Percentiles rank a stretch among this genome's conserved stretches.
phyloP scores from a whole-genome alignment of 495 filamentous ascomycete species.

The Neurospora sp. region DNA sequence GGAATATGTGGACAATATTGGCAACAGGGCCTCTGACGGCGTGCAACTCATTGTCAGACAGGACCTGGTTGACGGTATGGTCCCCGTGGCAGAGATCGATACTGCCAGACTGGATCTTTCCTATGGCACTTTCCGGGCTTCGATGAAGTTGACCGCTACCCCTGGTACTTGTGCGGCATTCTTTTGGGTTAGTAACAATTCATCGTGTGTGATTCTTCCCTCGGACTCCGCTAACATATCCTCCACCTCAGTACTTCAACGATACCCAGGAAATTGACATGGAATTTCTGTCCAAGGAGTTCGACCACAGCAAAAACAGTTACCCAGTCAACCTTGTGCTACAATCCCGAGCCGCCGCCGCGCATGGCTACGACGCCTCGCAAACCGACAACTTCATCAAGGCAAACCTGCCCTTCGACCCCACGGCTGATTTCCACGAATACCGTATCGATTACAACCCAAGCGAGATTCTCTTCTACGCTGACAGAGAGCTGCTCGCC shows the following conservation, averaged over 20 bases:
- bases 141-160: slow-evolving; percentile 48
- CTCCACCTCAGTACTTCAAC: slow-evolving; percentile 49
- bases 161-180: slow-evolving; percentile 66
- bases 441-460: slow-evolving; percentile 70
- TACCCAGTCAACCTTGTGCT: slow-evolving; percentile 63
- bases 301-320: slow-evolving; percentile 32
- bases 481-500: slow-evolving; percentile 44
- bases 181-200: slow-evolving; percentile 52
- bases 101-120: slow-evolving; percentile 47
- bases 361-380: slow-evolving; percentile 46
- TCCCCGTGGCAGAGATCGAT: slow-evolving; percentile 52
- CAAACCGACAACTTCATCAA: slow-evolving; percentile 44
- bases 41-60: slow-evolving; percentile 50
- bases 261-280: slow-evolving; percentile 74
- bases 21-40: slow-evolving; percentile 20
- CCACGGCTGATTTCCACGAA: slow-evolving; percentile 53
- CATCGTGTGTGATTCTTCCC: not conserved
- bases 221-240: not conserved
- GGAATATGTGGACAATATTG: slow-evolving; percentile 24
- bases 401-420: slow-evolving; percentile 50
- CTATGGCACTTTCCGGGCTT: slow-evolving; percentile 57
- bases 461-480: slow-evolving; percentile 51
- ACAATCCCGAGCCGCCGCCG: slow-evolving; percentile 48
- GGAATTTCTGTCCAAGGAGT: slow-evolving; percentile 58
- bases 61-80: slow-evolving; percentile 34